These are phyloP conservation scores for Prosopis cineraria DNA, from an alignment of 306 rosid genomes.

Conservation along the genomic window DNA sequence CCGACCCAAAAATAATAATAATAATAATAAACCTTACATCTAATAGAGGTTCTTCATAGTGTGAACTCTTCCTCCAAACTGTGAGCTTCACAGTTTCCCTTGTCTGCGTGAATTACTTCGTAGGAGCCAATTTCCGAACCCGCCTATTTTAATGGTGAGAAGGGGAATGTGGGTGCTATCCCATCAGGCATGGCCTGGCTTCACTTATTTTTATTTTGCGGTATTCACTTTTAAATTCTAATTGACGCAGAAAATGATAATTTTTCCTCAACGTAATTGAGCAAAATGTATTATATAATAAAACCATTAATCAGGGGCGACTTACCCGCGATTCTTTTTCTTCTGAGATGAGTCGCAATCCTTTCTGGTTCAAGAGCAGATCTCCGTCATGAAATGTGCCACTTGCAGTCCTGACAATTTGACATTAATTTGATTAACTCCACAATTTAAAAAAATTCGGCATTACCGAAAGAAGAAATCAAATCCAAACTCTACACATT, in stretches of 20 bases:
- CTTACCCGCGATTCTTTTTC: conserved; percentile 68
- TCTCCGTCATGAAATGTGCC: conserved; percentile 97
- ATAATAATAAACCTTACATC: not conserved
- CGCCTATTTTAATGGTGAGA: not conserved
- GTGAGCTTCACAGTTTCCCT: not conserved
- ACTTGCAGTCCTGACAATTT: conserved; percentile 54
- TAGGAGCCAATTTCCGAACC: not conserved
- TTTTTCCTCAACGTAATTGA: not conserved
- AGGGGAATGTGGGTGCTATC: not conserved
- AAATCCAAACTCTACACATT: not conserved
- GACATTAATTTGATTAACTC: conserved; percentile 28
- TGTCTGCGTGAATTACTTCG: not conserved
- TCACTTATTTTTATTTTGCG: not conserved
- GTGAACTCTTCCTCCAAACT: not conserved
- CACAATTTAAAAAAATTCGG: not conserved
- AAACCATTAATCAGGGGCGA: not conserved
- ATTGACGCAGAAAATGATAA: not conserved
- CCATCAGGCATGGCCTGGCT: not conserved
- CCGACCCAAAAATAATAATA: too few species aligned
- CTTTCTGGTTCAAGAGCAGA: conserved; percentile 79
- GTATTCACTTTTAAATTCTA: not conserved
- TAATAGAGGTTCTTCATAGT: not conserved
- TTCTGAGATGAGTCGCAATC: conserved; percentile 83
- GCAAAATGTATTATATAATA: not conserved
- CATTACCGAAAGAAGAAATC: not conserved